Base-by-base conservation (phyloP, 768 basidiomycete genomes). In the Ramaria rubella region DNA sequence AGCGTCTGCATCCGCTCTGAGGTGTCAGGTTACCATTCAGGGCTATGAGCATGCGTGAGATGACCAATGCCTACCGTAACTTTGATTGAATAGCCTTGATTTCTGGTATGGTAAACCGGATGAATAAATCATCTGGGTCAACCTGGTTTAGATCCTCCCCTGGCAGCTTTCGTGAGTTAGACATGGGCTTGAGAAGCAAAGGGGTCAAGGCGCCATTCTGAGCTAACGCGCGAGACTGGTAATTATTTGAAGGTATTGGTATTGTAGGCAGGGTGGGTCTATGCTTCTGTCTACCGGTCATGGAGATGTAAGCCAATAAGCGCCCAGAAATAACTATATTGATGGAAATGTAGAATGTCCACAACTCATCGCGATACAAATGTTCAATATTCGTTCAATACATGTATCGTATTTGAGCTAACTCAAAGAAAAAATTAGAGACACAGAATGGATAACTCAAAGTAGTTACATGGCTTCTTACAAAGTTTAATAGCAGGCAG, bases 1-100 rank as follows among this genome's bases (percentile, higher is more conserved):
- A 43, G 82, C 85, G 65, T 91, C 87, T 0, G 90, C 90, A 72
- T 92, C 90, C 15, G 78, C 72, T 68, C 90, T 91, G 40, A 34
- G 36, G 15, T 55, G 52, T 26, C 43, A 48, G 26, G 56, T 33
- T 14, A 49, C 56, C 26, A 51, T 60, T 51, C 31, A 55, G 15
- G 26, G 4, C 38, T 44, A 8, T 33, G 23, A 21, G 42, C 7
- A 45, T 21, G n/a, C 23, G n/a, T 51, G 38, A 64, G 15, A 21
- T 43, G 29, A 64, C 64, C n/a, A n/a, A n/a, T 5, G 24, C 63
- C 50, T 46, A 88, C 90, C 83, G 80, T 51, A 92, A 70, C 31
- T 81, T 81, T n/a, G 80, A 75, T 64, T 90, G 85, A 34, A 82
- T 75, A 31, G 71, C 68, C 67, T 77, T 86, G 33, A 90, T 83